Base-by-base conservation (phyloP, 805 yeast species). In the Suhomyces sp. region DNA sequence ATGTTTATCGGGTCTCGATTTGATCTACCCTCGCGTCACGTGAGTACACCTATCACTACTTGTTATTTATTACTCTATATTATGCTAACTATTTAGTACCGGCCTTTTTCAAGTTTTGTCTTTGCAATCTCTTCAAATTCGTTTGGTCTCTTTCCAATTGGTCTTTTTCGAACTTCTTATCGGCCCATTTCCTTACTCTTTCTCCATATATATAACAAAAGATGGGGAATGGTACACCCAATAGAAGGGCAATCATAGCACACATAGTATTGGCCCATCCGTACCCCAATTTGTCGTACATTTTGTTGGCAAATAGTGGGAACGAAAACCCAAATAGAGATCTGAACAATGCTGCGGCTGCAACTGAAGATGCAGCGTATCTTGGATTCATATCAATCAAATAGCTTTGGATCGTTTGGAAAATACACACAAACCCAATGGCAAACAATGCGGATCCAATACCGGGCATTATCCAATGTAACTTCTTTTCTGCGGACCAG, bases 181-280 rank as follows among this genome's bases (percentile, higher is more conserved):
- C 84, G 48, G 83, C 83, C 84, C 86, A 80, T n/a, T 69, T 57
- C 57, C 90, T 74, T 56, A 85, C 64, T 24, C 72, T 67, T 58
- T 82, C 85, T 10, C 91, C 91, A 49, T 80, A 76, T 49, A 73
- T 69, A 51, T 74, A 73, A 36, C 86, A 82, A 53, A 81, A 76
- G 13, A 84, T 61, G 3, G 91, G 90, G 72, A 82, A 81, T 2
- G 91, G 90, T n/a, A 85, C 68, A 8, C 90, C 88, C 49, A 85
- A 70, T 0, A 76, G 77, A 13, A 84, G 54, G 7, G 80, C 85
- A 48, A 85, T 66, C 41, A 84, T 71, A 0, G 80, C 90, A 65
- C 84, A 82, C 60, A 86, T 63, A 0, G 88, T 80, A 62, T 82
- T 81, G 23, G 88, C 88, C 90, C 90, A 86, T 5, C 88, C 89